Percentiles rank a stretch among this genome's conserved stretches.
Evolutionary conservation across 768 basidiomycete genomes (phyloP).

Genomic region (Leccinum aurantiacum): DNA sequence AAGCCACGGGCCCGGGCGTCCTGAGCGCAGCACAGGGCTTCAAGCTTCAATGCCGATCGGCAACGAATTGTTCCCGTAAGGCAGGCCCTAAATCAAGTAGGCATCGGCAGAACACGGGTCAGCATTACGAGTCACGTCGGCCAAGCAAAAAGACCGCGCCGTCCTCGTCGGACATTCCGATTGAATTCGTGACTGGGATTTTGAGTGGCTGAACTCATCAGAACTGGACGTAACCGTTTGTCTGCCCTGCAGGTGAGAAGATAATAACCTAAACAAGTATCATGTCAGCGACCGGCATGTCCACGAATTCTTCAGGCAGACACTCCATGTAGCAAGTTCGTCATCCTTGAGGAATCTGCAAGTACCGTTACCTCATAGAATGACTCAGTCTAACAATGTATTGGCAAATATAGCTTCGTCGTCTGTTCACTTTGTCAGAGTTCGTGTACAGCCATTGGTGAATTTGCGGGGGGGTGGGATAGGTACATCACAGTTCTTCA

Average conservation of each 20-base stretch:
- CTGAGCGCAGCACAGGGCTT: too few relatives aligned
- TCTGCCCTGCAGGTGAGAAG: not conserved
- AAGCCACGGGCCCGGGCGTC: too few relatives aligned
- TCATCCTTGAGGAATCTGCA: too few relatives aligned
- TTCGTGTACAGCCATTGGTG: too few relatives aligned
- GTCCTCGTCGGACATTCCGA: not conserved
- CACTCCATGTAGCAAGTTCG: not conserved
- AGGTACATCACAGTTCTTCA: too few relatives aligned
- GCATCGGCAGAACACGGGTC: not conserved
- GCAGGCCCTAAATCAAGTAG: not conserved
- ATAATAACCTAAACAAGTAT: not conserved
- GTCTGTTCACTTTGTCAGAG: too few relatives aligned
- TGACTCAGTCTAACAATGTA: not conserved
- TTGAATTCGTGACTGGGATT: not conserved
- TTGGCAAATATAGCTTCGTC: too few relatives aligned
- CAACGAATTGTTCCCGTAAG: too few relatives aligned
- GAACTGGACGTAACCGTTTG: not conserved
- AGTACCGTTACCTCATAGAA: not conserved
- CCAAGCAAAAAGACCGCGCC: not conserved
- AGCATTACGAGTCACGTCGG: not conserved
- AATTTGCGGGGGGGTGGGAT: too few relatives aligned
- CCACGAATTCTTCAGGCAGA: not conserved
- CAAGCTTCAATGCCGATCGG: too few relatives aligned
- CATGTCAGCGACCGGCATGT: not conserved
- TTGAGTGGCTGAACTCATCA: not conserved